These are phyloP conservation scores for Casuarina glauca DNA, from an alignment of 306 rosid species.

Conservation along the genomic window DNA sequence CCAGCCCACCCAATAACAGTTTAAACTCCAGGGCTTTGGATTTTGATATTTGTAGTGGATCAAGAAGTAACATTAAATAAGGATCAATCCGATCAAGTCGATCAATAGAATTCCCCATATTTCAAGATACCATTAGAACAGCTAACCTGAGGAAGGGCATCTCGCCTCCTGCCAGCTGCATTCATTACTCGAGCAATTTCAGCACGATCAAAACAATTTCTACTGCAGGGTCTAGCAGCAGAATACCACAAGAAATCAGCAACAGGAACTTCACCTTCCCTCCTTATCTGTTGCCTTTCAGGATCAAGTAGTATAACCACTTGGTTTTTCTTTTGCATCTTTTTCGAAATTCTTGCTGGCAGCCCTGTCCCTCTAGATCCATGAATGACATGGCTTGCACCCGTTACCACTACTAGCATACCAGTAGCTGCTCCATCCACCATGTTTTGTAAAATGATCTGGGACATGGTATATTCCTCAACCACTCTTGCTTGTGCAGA, in stretches of 20 bases:
- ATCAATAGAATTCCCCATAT: background rate
- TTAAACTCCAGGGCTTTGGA: conserved; percentile 1
- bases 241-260: conserved; percentile 99
- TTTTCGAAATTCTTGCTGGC: conserved; percentile 87
- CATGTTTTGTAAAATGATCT: conserved; percentile 61
- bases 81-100: background rate
- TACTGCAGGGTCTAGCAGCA: conserved; percentile 84
- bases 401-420: conserved; percentile 84
- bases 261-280: conserved; percentile 91
- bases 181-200: conserved; percentile 98
- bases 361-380: conserved; percentile 92
- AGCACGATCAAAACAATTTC: conserved; percentile 97
- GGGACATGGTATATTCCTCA: conserved; percentile 85
- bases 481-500: conserved; percentile 92
- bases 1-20: background rate
- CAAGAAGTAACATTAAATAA: background rate
- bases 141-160: conserved; percentile 94
- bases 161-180: conserved; percentile 93
- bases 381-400: conserved; percentile 84
- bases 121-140: background rate
- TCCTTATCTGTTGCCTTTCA: conserved; percentile 83
- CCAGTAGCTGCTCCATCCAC: conserved; percentile 63
- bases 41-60: conserved; percentile 4
- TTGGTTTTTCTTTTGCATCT: conserved; percentile 87
- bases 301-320: conserved; percentile 85